These are phyloP conservation scores for Blastobotrys malaysiensis DNA, from an alignment of 1,139 yeast species.

Conservation along the genomic window DNA sequence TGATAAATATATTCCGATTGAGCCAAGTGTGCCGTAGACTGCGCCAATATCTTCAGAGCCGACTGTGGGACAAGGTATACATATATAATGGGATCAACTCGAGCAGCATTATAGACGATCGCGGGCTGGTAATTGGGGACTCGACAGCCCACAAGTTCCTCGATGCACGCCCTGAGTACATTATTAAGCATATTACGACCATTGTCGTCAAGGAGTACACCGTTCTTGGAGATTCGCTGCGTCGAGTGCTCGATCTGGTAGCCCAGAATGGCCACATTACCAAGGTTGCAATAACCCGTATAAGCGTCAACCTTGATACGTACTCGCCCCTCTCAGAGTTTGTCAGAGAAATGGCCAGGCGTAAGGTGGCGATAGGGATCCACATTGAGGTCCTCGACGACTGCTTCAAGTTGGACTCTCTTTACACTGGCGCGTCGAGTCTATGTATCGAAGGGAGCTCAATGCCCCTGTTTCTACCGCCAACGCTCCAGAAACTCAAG, in stretches of 20 bases:
- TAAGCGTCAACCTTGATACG: not conserved
- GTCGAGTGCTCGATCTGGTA: not conserved
- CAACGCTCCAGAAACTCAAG: not conserved
- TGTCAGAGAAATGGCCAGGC: not conserved
- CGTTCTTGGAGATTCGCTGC: not conserved
- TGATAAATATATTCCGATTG: slow-evolving; percentile 1
- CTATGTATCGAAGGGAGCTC: slow-evolving; percentile 3
- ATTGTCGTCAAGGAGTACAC: not conserved
- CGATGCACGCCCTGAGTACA: not conserved
- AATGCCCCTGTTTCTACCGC: slow-evolving; percentile 3
- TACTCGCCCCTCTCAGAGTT: not conserved
- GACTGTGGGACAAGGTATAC: slow-evolving; percentile 4
- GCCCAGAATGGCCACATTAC: not conserved
- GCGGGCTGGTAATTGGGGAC: not conserved
- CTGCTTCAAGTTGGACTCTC: slow-evolving; percentile 2
- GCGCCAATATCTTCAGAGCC: not conserved
- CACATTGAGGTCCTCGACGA: not conserved
- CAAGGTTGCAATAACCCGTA: not conserved
- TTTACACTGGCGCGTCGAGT: slow-evolving; percentile 5
- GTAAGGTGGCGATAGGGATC: not conserved
- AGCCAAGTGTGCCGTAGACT: slow-evolving; percentile 1
- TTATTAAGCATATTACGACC: not conserved
- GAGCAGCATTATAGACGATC: slow-evolving; percentile 2
- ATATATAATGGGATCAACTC: not conserved
- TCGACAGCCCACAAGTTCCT: not conserved